These are phyloP conservation scores for Eucalyptus camaldulensis DNA, from an alignment of 345 rosid genomes.

Conservation along the genomic window DNA sequence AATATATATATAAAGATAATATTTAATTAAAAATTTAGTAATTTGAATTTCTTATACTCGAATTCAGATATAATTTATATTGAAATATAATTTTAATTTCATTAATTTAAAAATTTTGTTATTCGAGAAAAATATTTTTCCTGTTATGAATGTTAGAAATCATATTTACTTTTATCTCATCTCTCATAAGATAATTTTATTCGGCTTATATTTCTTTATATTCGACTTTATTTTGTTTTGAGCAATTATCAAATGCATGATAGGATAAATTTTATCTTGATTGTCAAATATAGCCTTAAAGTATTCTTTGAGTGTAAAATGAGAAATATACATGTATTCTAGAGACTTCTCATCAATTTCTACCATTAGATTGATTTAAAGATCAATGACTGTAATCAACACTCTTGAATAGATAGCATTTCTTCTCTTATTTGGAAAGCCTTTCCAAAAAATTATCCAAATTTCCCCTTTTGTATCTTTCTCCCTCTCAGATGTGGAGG, in stretches of 20 bases:
- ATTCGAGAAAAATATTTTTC: too few relatives aligned
- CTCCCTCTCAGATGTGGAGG: neutral
- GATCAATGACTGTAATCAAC: neutral
- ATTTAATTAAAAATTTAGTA: too few relatives aligned
- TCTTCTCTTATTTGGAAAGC: neutral
- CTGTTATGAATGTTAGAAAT: too few relatives aligned
- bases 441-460: neutral
- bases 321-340: too few relatives aligned
- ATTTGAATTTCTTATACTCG: too few relatives aligned
- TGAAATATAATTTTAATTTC: too few relatives aligned
- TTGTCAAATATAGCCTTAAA: fast-evolving
- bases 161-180: fast-evolving
- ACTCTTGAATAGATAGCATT: neutral
- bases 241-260: too few relatives aligned
- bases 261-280: too few relatives aligned
- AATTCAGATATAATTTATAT: too few relatives aligned
- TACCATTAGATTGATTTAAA: neutral
- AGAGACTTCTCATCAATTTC: neutral
- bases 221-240: fast-evolving
- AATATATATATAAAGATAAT: too few relatives aligned
- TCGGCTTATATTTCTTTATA: fast-evolving
- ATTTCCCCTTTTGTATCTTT: neutral
- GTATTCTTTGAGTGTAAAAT: neutral
- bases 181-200: too few relatives aligned
- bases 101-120: too few relatives aligned